Percentiles rank a stretch among this genome's conserved stretches.
These are phyloP conservation scores for Cylindrodendrum hubeiense DNA, from an alignment of 2,329 filamentous ascomycete genomes.

Conservation along the genomic window DNA sequence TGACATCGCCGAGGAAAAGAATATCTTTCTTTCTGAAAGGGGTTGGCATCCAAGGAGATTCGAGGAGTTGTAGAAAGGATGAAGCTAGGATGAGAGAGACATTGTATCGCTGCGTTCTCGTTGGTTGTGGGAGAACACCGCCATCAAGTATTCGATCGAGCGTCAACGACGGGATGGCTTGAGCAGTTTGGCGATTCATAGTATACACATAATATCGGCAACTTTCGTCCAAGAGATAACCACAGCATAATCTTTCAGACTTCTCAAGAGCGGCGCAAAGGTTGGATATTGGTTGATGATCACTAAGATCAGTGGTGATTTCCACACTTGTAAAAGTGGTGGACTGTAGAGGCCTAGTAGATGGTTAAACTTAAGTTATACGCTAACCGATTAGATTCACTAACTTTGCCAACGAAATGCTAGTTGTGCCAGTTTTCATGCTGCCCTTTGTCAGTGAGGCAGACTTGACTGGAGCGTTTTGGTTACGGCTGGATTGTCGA, in stretches of 20 bases:
- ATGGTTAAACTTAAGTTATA: not conserved
- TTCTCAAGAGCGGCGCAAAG: not conserved
- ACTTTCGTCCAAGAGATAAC: not conserved
- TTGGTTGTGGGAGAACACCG: constrained; percentile 11
- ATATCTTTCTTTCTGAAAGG: constrained; percentile 36
- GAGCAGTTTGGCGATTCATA: not conserved
- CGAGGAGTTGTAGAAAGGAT: constrained; percentile 43
- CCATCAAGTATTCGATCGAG: constrained; percentile 18
- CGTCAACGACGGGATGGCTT: not conserved
- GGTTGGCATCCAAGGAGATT: constrained; percentile 38
- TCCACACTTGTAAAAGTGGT: not conserved
- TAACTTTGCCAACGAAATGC: not conserved
- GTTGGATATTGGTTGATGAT: not conserved
- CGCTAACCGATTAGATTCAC: not conserved
- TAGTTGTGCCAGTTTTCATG: not conserved
- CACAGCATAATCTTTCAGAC: not conserved
- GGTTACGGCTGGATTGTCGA: too few species aligned
- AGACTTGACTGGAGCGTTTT: too few species aligned
- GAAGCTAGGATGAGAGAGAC: constrained; percentile 42
- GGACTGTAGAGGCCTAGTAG: not conserved
- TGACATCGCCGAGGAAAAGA: not conserved
- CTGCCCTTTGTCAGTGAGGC: too few species aligned
- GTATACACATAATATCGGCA: constrained; percentile 12
- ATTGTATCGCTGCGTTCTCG: constrained; percentile 34
- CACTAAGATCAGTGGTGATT: not conserved